A percentile compares a stretch with the other conserved stretches of the same genome.
Conservation (phyloP, 495 filamentous ascomycete genomes). For the Xylaria scruposa region DNA sequence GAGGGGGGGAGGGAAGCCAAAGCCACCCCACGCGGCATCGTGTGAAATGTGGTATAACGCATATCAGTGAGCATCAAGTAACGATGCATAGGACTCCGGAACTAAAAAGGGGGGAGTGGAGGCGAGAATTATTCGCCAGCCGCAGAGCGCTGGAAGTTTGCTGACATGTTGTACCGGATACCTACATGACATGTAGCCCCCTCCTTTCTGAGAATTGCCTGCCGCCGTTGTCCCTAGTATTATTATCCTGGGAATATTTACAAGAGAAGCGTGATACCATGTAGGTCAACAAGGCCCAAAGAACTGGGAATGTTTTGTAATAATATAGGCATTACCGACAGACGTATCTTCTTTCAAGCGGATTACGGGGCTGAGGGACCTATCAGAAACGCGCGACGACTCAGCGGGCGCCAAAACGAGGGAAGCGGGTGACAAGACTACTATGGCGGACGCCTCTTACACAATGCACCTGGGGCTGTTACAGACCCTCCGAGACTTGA, state of each 20-base stretch:
- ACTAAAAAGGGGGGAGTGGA: slow-evolving; percentile 1
- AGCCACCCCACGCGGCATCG: slow-evolving; percentile 27
- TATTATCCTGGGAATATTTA: background rate
- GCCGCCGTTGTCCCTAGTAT: slow-evolving; percentile 11
- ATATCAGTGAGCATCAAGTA: background rate
- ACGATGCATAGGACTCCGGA: slow-evolving; percentile 9
- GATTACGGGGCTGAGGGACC: background rate
- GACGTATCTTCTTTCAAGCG: background rate
- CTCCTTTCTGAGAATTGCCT: slow-evolving; percentile 15
- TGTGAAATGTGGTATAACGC: background rate
- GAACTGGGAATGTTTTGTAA: background rate
- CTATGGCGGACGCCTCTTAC: slow-evolving; percentile 23
- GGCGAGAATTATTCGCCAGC: slow-evolving; percentile 19
- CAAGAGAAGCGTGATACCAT: background rate
- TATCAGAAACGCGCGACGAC: background rate
- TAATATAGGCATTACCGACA: background rate
- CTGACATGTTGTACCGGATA: slow-evolving; percentile 18
- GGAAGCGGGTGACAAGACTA: slow-evolving; percentile 5
- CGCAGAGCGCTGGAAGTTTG: slow-evolving; percentile 2
- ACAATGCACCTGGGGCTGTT: slow-evolving; percentile 7
- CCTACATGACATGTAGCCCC: slow-evolving; percentile 8
- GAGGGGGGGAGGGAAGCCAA: background rate
- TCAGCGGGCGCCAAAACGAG: background rate
- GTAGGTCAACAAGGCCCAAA: background rate
- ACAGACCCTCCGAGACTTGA: slow-evolving; percentile 14